These are phyloP conservation scores for Polygonum aviculare DNA, from an alignment of 148 eudicot species.

Conservation along the genomic window DNA sequence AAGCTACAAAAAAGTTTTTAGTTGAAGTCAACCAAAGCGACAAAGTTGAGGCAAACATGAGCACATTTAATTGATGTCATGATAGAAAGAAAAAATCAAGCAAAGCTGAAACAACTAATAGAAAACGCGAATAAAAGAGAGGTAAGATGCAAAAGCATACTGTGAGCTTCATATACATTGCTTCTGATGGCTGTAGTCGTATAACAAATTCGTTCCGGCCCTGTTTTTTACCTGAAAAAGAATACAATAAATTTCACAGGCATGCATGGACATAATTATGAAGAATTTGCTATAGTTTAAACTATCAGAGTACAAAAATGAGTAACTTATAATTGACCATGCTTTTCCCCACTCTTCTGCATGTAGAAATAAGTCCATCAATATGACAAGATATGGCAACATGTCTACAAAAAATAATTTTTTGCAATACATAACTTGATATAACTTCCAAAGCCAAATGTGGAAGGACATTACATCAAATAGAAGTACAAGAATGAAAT, in stretches of 20 bases:
- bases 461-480: background rate
- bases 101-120: background rate
- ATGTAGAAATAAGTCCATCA: background rate
- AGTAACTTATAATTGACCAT: background rate
- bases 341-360: background rate
- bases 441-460: background rate
- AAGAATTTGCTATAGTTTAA: background rate
- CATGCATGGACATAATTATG: background rate
- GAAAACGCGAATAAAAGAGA: background rate
- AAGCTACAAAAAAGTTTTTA: background rate
- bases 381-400: too few species aligned
- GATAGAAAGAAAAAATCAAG: background rate
- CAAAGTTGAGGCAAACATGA: background rate
- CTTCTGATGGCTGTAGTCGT: slow-evolving; percentile 86
- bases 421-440: background rate
- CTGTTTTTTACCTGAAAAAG: slow-evolving; percentile 66
- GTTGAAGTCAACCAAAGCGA: background rate
- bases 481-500: background rate
- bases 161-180: slow-evolving; percentile 96
- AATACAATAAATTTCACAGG: slow-evolving; percentile 6
- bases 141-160: slow-evolving; percentile 24
- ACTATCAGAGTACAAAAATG: background rate
- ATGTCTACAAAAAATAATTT: too few species aligned
- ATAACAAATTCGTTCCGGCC: slow-evolving; percentile 96
- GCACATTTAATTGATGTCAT: background rate